Evolutionary conservation across 768 basidiomycete species (phyloP), one percentile per base, ranked within the genome.

Genomic region (Agaricus subrufescens): DNA sequence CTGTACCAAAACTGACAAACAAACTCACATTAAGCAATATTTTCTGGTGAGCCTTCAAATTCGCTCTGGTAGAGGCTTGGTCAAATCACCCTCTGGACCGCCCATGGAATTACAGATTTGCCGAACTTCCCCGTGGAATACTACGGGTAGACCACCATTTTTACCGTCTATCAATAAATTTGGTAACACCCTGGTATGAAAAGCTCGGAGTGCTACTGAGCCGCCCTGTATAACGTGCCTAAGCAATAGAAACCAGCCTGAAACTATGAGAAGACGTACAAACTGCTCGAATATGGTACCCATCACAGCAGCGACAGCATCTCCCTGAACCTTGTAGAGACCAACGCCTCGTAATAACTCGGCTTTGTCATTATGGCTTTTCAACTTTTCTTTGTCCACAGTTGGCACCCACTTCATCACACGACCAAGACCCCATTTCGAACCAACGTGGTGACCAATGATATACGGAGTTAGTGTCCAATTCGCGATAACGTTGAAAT

Each of bases 241-340:
- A 37, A 63, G 30, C 44, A n/a, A 34, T 29, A 19, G 44, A 54
- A 47, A 54, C 1, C 31, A 31, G 37, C 34, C 11, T 39, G 15
- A 42, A 30, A 14, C 26, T 31, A 46, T 8, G 38, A 40, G 48
- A 39, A 43, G n/a, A 51, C 89, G 57, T 63, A 93, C 91, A 67
- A 85, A 89, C 73, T 94, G 89, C 63, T 86, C 83, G 63, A 84
- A 90, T 11, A 91, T 78, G 5, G 84, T 88, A 25, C 91, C 91
- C 30, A 91, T 69, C 14, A 91, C 75, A 2, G 87, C 91, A 61
- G 87, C 83, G 4, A 91, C 87, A 0, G 85, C 78, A 56, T 88
- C 84, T 1, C 91, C 91, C 63, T 86, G 81, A 19, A 91, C 84
- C 62, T 91, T 92, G 62, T 86, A 86, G 52, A 91, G 66, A 2